These are phyloP conservation scores for Trichoderma sp. DNA, from an alignment of 2,329 filamentous ascomycete genomes.

Conservation along the genomic window DNA sequence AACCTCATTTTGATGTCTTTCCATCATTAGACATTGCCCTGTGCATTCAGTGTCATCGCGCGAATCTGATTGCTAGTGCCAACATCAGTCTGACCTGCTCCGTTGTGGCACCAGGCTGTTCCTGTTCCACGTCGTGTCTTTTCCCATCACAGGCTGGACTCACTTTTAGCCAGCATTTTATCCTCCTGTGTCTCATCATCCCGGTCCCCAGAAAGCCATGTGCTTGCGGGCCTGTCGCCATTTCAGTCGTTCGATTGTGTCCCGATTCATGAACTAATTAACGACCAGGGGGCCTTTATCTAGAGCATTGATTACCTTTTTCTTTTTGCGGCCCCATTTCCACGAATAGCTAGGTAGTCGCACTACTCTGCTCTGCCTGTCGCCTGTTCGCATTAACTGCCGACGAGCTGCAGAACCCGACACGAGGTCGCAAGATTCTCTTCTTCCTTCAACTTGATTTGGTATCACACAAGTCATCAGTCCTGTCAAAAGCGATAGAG, in stretches of 20 bases:
- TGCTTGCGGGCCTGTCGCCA: constrained; percentile 17
- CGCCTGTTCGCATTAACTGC: not conserved
- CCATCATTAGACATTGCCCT: not conserved
- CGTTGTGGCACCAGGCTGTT: not conserved
- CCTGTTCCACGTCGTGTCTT: not conserved
- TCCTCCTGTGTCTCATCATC: constrained; percentile 15
- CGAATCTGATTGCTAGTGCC: constrained; percentile 3
- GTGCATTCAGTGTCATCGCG: not conserved
- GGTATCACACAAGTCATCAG: not conserved
- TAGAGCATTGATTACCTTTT: constrained; percentile 12
- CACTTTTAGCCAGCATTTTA: not conserved
- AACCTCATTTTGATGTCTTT: not conserved
- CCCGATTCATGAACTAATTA: constrained; percentile 15
- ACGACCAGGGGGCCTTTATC: constrained; percentile 12
- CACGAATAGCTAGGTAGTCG: constrained; percentile 13
- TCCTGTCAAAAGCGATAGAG: not conserved
- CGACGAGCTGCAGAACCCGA: constrained; percentile 6
- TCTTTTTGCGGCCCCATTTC: constrained; percentile 1
- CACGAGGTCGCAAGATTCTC: not conserved
- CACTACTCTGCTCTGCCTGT: not conserved
- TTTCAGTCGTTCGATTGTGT: constrained; percentile 15
- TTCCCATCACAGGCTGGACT: constrained; percentile 1
- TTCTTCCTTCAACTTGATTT: not conserved
- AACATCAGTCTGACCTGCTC: not conserved
- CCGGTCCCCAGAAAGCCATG: constrained; percentile 15